Conservation (phyloP, 371 early-diverging fungal species). For the Mucor plumbeus region DNA sequence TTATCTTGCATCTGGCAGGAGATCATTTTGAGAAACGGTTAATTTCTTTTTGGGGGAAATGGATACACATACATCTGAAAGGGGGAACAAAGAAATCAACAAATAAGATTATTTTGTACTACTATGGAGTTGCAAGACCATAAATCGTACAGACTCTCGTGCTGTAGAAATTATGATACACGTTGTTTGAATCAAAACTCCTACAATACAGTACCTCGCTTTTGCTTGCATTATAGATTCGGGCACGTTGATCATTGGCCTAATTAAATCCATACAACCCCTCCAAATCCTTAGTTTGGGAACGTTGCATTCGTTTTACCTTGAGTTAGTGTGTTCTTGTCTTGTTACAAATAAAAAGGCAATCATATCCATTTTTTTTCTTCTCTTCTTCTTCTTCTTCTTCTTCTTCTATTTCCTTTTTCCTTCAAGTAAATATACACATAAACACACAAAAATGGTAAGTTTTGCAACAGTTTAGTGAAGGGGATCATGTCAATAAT, state of each 20-base stretch:
- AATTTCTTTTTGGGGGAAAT: no score
- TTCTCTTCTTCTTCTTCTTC: conserved; percentile 16
- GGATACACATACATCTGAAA: no score
- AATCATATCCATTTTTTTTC: conserved; percentile 5
- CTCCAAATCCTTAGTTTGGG: conserved; percentile 25
- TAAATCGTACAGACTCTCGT: conserved; percentile 26
- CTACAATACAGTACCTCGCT: not conserved
- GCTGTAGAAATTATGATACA: conserved; percentile 15
- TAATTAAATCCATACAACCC: conserved; percentile 21
- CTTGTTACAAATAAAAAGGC: conserved; percentile 7
- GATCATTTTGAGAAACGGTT: no score
- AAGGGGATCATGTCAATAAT: not conserved
- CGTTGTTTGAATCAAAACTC: conserved; percentile 18
- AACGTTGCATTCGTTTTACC: conserved; percentile 18
- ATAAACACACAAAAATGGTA: conserved; percentile 23
- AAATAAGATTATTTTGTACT: not conserved
- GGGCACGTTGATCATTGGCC: conserved; percentile 30
- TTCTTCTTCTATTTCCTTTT: conserved; percentile 13
- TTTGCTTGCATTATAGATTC: conserved; percentile 6
- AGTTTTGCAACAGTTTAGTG: not conserved
- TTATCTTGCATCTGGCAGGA: no score
- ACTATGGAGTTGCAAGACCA: conserved; percentile 16
- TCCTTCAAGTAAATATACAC: not conserved
- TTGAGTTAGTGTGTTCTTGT: not conserved
- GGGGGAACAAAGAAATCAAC: not conserved